Evolutionary conservation across 2,329 filamentous ascomycete genomes (phyloP), one percentile per base, ranked within the genome.

Genomic region (Phialemoniopsis sp.): DNA sequence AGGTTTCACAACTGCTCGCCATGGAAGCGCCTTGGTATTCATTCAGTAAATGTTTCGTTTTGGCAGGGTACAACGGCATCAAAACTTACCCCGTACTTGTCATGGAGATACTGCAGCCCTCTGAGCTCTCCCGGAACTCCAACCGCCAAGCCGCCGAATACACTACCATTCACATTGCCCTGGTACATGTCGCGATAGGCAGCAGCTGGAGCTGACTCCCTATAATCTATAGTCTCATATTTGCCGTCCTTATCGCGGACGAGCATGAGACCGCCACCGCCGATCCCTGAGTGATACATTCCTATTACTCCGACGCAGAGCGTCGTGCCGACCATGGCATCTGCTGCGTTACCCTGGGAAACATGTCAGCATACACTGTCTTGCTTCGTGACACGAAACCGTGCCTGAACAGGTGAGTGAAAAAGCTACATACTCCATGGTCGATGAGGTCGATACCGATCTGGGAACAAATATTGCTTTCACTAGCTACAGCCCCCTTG

Each of bases 241-340:
- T 70, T 69, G n/a, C 89, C 89, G 42, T 87, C 70, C 13, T 78
- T 66, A 28, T 79, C 73, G 35, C 87, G 81, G 5, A 95, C 78
- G 5, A 95, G 71, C 74, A 89, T 86, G 63, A 97, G 97, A 3
- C 91, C 91, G 31, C 91, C 91, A 7, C 91, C 91, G 15, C 87
- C 90, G 43, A 96, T 85, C 13, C 91, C 90, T 31, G 77, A 78
- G 58, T 90, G 86, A 50, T 88, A 87, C 80, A 87, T 87, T 40
- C 76, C 83, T 33, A 86, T 73, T 7, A 87, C 82, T 6, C 87
- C 87, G 29, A 89, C 76, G 46, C 87, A 91, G 37, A 90, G 75
- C 8, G 80, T 80, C 0, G 85, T 86, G 21, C 80, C 85, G 15
- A 90, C 80, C 45, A 88, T 63, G 34, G 86, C 83, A 62, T 91